phyloP scores from a whole-genome alignment of 2,329 filamentous ascomycete species.

The Claviceps spartinae region DNA sequence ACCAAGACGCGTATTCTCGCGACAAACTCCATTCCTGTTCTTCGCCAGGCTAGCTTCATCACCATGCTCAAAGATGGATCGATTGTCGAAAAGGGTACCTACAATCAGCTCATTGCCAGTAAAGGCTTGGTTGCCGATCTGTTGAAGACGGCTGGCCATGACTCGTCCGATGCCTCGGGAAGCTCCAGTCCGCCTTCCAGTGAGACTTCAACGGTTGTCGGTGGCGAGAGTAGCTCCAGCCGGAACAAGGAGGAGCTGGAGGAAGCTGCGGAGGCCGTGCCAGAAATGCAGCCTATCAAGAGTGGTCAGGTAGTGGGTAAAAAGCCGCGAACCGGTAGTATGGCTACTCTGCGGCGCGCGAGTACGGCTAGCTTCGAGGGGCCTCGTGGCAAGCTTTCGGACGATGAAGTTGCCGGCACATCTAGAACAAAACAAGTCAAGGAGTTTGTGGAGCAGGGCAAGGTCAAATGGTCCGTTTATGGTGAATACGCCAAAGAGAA shows the following conservation, averaged over 20 bases:
- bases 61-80: conserved; percentile 70
- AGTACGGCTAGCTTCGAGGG: conserved; percentile 85
- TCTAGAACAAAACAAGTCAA: conserved; percentile 75
- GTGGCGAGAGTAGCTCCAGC: conserved; percentile 28
- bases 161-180: conserved; percentile 29
- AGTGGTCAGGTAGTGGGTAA: conserved; percentile 30
- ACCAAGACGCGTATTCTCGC: conserved; percentile 86
- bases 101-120: conserved; percentile 82
- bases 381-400: conserved; percentile 66
- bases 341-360: conserved; percentile 71
- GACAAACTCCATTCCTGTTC: conserved; percentile 86
- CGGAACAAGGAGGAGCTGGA: conserved; percentile 55
- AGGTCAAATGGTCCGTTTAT: conserved; percentile 93
- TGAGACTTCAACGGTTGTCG: conserved; percentile 45
- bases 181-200: conserved; percentile 34
- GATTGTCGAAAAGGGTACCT: conserved; percentile 79
- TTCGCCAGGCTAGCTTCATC: conserved; percentile 82
- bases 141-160: conserved; percentile 60
- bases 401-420: conserved; percentile 63
- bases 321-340: conserved; percentile 54
- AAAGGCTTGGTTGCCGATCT: conserved; percentile 81
- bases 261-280: conserved; percentile 63
- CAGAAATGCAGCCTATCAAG: conserved; percentile 66
- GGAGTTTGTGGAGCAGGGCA: conserved; percentile 84
- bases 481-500: conserved; percentile 88